Base-by-base conservation (phyloP, 2,329 filamentous ascomycete genomes). In the Ophiostoma montium region DNA sequence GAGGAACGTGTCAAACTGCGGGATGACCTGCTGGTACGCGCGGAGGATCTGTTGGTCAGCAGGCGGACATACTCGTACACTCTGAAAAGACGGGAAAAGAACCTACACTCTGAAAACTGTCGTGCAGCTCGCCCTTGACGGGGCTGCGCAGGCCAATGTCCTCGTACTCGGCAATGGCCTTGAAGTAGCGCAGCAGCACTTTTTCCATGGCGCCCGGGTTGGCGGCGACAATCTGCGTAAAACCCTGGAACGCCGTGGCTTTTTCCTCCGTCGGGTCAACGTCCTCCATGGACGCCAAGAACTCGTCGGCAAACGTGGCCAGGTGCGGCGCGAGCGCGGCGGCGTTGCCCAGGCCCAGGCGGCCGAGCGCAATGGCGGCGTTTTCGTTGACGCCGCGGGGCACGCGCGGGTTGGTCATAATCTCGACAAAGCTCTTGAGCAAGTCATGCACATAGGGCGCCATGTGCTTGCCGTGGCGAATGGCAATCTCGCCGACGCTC, bases 181-280 rank as follows among this genome's bases (percentile, higher is more conserved):
- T 75, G 63, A 98, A 94, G 66, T 92, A 94, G 50, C 84, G 77
- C 33, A 83, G 71, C 36, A 98, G 71, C 51, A 81, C 84, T 57
- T 82, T 82, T 66, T 96, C 92, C 78, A 98, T 90, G 2, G 88
- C 87, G 61, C 88, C 78, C 1, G 92, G 92, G 59, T 96, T 96
- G 60, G 80, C 78, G 53, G 84, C 76, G 3, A 96, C 84, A 44
- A 94, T 76, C 57, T 84, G 75, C 49, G 86, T 85, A 67, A 98
- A 95, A 0, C 92, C 92, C 59, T 86, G 80, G 63, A 96, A 86
- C 0, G 92, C 90, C 23, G 89, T 89, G 1, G 85, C 87, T 68
- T 98, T 98, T 66, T 98, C 92, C 53, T 94, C 86, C 2, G 87
- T 90, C 59, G 86, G 82, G 47, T 87, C 83, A 31, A 96, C 83